A percentile compares a stretch with the other conserved stretches of the same genome.
Conservation (phyloP, 1,284 basidiomycete genomes). For the Thelephora terrestris region DNA sequence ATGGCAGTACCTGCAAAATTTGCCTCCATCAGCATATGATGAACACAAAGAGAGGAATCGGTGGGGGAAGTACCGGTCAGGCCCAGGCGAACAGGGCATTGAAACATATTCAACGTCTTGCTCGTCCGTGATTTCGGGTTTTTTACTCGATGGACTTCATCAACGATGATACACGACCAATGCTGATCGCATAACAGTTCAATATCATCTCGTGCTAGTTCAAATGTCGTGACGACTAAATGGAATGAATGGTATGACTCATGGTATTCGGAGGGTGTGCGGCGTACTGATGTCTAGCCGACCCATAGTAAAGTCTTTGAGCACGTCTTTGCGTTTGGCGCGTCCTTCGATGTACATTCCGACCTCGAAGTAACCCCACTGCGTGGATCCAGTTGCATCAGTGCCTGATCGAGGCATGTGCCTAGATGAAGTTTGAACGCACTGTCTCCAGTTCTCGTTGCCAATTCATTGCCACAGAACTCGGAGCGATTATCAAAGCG, state of each 20-base stretch:
- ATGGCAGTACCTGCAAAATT: conserved; percentile 67
- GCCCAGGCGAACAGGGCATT: conserved; percentile 58
- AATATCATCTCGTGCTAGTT: conserved; percentile 58
- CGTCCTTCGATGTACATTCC: conserved; percentile 50
- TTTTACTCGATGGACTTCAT: conserved; percentile 79
- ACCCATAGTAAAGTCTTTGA: conserved; percentile 64
- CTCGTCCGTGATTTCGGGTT: conserved; percentile 58
- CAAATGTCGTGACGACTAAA: conserved; percentile 64
- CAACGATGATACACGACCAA: conserved; percentile 66
- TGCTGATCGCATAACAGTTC: conserved; percentile 50
- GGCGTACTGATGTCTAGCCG: conserved; percentile 62
- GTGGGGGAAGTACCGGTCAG: conserved; percentile 47
- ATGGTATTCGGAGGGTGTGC: not conserved
- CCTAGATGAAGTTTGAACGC: conserved; percentile 13
- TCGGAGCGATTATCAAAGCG: conserved; percentile 72
- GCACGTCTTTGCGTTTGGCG: conserved; percentile 38
- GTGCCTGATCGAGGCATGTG: not conserved
- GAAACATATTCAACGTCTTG: conserved; percentile 52
- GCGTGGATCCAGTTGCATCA: not conserved
- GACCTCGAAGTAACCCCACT: conserved; percentile 80
- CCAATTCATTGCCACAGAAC: conserved; percentile 75
- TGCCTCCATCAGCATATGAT: conserved; percentile 46
- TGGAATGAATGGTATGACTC: not conserved
- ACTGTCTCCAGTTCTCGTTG: conserved; percentile 67
- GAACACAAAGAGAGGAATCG: not conserved